Evolutionary conservation across 768 basidiomycete species (phyloP), one percentile per base, ranked within the genome.

Genomic region (Porpolomopsis calyptriformis): DNA sequence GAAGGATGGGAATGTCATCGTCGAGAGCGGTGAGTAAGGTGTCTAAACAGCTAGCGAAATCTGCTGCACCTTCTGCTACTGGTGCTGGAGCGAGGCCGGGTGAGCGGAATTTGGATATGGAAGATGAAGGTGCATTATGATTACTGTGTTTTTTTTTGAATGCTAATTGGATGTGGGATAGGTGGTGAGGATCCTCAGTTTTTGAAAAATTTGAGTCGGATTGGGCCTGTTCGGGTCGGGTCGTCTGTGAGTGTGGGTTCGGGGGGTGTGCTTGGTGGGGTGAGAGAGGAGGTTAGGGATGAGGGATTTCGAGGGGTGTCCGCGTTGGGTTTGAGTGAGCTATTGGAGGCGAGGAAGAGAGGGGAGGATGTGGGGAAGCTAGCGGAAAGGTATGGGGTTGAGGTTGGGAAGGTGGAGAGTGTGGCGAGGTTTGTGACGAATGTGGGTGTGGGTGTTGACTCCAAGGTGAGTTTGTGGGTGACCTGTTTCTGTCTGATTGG

Each of bases 161-260:
- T n/a, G n/a, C n/a, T n/a, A n/a, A 36, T 52, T 85, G 84, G 66
- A 6, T 78, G 85, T 53, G 68, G 76, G 45, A 63, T 57, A 44
- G 85, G 90, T 53, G 71, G 76, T n/a, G 68, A 66, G 45, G 85
- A 91, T 55, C 82, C 83, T 1, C 74, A 86, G 22, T 74, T 89
- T 42, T 59, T 84, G 53, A 68, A 74, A 27, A 86, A 83, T 52
- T 62, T 91, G 41, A 73, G 52, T 52, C 66, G 61, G 29, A 65
- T 90, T 1, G 85, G 85, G 1, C 77, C 74, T 10, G 86, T 88
- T 19, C 68, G 65, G 25, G 84, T 89, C 10, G 76, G n/a, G n/a
- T n/a, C n/a, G n/a, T n/a, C n/a, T n/a, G n/a, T n/a, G n/a, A n/a
- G n/a, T n/a, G n/a, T n/a, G n/a, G n/a, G n/a, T n/a, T n/a, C n/a